Base-by-base conservation (phyloP, 345 rosid species). In the Populus davidiana region DNA sequence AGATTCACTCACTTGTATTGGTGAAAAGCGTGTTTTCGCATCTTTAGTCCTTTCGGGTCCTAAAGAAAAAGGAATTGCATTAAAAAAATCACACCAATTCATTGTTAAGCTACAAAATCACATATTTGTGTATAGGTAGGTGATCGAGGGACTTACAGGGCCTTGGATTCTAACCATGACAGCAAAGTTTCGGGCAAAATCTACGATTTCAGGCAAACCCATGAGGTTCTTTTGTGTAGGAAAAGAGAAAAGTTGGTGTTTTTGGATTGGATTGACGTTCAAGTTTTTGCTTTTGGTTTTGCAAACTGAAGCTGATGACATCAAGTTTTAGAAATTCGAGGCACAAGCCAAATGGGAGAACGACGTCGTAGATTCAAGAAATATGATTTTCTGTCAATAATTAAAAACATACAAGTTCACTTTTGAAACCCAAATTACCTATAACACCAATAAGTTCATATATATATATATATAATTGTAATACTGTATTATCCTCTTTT, bases 21-120 rank as follows among this genome's bases (percentile, higher is more conserved):
- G 72, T 93, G 98, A 74, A 95, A 95, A 72, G 99, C 99, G 75
- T 92, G 97, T 27, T 86, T 88, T 77, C 94, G 85, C 99, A 96
- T 92, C 93, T 96, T 93, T 76, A 92, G 50, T 54, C 99, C 92
- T 83, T 91, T 93, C 0, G 98, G 99, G 62, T 96, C 99, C 98
- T 93, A 78, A 41, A 67, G n/a, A 25, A 17, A 56, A 1, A 38
- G 21, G 49, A 47, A 67, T 25, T 29, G 35, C 50, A 31, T 50
- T 0, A 13, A 71, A 20, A 16, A 67, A 69, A 8, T 10, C 20
- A 20, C 9, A 6, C 6, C 2, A 47, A 62, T 8, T n/a, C 64
- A n/a, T 59, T n/a, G 27, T 23, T 11, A 59, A 23, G 14, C 64
- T 3, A 59, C 4, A 27, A 59, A n/a, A 5, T 49, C 49, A 67